Evolutionary conservation across 2,329 filamentous ascomycete genomes (phyloP).

Genomic region (Epichloe amarillans): DNA sequence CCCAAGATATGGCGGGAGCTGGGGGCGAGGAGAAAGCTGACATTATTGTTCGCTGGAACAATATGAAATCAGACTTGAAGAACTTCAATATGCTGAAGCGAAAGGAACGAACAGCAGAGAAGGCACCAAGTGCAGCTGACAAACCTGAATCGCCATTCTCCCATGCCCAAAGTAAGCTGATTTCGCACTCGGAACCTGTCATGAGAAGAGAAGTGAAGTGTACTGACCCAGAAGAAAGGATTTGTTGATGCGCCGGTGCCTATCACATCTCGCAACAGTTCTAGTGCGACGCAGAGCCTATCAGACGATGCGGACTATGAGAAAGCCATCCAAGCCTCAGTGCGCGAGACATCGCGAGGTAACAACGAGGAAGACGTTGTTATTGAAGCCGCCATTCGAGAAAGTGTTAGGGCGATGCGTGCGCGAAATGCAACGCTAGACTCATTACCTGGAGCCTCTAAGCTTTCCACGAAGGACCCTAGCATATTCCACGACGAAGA

Average conservation of each 20-base stretch:
- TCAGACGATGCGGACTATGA: slow-evolving; percentile 51
- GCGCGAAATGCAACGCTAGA: slow-evolving; percentile 15
- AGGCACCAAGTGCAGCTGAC: slow-evolving; percentile 11
- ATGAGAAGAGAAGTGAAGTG: slow-evolving; percentile 36
- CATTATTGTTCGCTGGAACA: slow-evolving; percentile 54
- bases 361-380: slow-evolving; percentile 55
- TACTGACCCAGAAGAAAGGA: slow-evolving; percentile 29
- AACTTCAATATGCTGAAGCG: slow-evolving; percentile 41
- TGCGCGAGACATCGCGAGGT: slow-evolving; percentile 56
- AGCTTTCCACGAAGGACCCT: slow-evolving; percentile 12
- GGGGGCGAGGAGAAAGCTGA: slow-evolving; percentile 46
- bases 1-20: slow-evolving; percentile 45
- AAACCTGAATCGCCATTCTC: slow-evolving; percentile 12
- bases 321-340: slow-evolving; percentile 55
- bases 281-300: slow-evolving; percentile 4
- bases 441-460: slow-evolving; percentile 13
- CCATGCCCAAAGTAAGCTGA: slow-evolving; percentile 31
- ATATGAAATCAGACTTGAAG: slow-evolving; percentile 44
- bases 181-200: slow-evolving; percentile 32
- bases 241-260: slow-evolving; percentile 10
- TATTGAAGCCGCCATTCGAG: slow-evolving; percentile 61
- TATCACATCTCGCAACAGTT: slow-evolving; percentile 6
- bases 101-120: slow-evolving; percentile 28
- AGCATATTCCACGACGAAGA: slow-evolving; percentile 26
- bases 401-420: slow-evolving; percentile 48